Base-by-base conservation (phyloP, 176 grass and related monocot species). In the Aegilops longissima region DNA sequence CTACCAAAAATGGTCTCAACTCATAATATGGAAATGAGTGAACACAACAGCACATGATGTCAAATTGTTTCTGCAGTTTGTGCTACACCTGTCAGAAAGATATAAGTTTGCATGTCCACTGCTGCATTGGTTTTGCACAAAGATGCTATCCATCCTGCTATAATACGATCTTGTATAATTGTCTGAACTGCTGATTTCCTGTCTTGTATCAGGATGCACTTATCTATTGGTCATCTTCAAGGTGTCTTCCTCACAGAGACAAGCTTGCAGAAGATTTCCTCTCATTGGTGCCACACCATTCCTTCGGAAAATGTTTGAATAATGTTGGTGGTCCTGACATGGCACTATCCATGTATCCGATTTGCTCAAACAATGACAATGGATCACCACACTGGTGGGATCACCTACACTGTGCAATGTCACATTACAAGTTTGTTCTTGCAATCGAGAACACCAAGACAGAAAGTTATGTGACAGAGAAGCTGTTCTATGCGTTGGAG, bases 221-320 rank as follows among this genome's bases (percentile, higher is more conserved):
- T 78, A 87, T 98, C 88, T 98, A 98, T 66, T 98, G 95, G 95
- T 98, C 95, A 63, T 98, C 95, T 78, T 98, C 95, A 61, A 92
- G 91, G 85, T 98, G 95, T 83, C 91, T 95, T 81, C 87, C 80
- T 70, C 80, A 90, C 20, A 92, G 93, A 90, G 83, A 91, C 78
- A 78, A 89, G 51, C 83, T 95, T 74, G 95, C 95, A 61, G 83
- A 83, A 85, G 87, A 76, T 21, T 93, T 98, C 51, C 88, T 95
- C 20, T 84, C 93, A 23, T 80, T 92, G 20, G 66, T 98, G 12
- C 87, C 91, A 2, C 91, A 98, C 64, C 95, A 98, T 79, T 98
- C 95, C 25, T 98, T 98, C 40, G 95, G 95, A 12, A 90, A 84
- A 84, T 98, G 95, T 87, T 86, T 98, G 66, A 98, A 98, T 66